These are phyloP conservation scores for Aspergillus texensis DNA, from an alignment of 2,329 filamentous ascomycete species.

Conservation along the genomic window DNA sequence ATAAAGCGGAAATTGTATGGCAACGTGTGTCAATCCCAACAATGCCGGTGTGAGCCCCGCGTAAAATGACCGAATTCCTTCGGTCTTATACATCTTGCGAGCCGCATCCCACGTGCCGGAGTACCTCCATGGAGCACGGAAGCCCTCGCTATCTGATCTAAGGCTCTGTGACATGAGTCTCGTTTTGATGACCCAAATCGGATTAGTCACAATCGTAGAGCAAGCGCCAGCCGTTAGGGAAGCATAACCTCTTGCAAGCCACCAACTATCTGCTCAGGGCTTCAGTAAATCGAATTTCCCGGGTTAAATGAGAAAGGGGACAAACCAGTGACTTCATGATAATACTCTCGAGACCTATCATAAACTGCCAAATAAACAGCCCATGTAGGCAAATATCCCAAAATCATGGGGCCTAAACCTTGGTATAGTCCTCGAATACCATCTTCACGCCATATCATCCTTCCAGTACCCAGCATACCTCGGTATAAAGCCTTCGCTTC, in stretches of 20 bases:
- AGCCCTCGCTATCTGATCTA: slow-evolving; percentile 54
- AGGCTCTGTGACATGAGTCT: slow-evolving; percentile 89
- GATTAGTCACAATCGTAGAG: slow-evolving; percentile 92
- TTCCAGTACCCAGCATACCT: slow-evolving; percentile 83
- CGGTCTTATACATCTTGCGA: slow-evolving; percentile 90
- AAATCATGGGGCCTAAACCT: slow-evolving; percentile 87
- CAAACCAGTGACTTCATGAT: slow-evolving; percentile 68
- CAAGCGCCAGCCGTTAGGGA: slow-evolving; percentile 88
- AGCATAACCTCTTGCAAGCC: slow-evolving; percentile 81
- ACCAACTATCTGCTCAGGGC: slow-evolving; percentile 65
- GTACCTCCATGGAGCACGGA: slow-evolving; percentile 76
- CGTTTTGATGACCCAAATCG: slow-evolving; percentile 99
- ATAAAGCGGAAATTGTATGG: slow-evolving; percentile 95
- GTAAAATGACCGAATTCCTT: slow-evolving; percentile 90
- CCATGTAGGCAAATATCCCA: slow-evolving; percentile 97
- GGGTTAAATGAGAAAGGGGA: slow-evolving; percentile 4
- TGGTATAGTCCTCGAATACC: slow-evolving; percentile 89
- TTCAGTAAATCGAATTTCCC: neutral
- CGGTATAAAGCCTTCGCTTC: slow-evolving; percentile 69
- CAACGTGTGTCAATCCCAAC: slow-evolving; percentile 89
- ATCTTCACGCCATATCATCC: slow-evolving; percentile 83
- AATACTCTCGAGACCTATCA: slow-evolving; percentile 78
- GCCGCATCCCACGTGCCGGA: slow-evolving; percentile 86
- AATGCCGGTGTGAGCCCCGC: slow-evolving; percentile 91
- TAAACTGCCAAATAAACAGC: slow-evolving; percentile 98